These are phyloP conservation scores for Acidomyces sp. DNA, from an alignment of 495 filamentous ascomycete genomes.

Conservation along the genomic window DNA sequence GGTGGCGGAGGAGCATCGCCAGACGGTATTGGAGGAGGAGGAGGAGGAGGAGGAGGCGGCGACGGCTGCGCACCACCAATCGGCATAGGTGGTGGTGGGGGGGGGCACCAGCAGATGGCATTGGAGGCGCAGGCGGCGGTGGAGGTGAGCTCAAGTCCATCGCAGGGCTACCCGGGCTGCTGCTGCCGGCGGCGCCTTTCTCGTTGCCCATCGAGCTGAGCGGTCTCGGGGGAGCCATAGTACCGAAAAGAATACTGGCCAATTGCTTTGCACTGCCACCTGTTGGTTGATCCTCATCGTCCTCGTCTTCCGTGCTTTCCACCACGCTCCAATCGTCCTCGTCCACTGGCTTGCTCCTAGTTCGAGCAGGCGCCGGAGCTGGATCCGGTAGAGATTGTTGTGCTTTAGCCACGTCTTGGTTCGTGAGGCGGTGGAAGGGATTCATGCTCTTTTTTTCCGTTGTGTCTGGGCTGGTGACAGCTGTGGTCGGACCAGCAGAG, in stretches of 20 bases:
- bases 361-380: constrained; percentile 23
- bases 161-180: constrained; percentile 26
- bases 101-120: constrained; percentile 23
- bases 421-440: constrained; percentile 84
- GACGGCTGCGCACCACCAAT: constrained; percentile 37
- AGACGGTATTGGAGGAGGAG: constrained; percentile 25
- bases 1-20: constrained; percentile 29
- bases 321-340: constrained; percentile 77
- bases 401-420: constrained; percentile 27
- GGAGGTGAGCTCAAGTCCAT: constrained; percentile 9
- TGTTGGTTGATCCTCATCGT: constrained; percentile 57
- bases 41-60: constrained; percentile 42
- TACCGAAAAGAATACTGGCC: constrained; percentile 83
- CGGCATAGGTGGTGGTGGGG: constrained; percentile 43
- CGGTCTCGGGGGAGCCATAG: constrained; percentile 89
- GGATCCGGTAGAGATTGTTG: constrained; percentile 19
- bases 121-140: constrained; percentile 34
- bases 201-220: constrained; percentile 59
- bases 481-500: constrained; percentile 13
- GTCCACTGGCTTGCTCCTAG: constrained; percentile 44
- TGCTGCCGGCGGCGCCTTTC: not conserved
- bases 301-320: constrained; percentile 48
- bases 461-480: constrained; percentile 28
- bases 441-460: constrained; percentile 51
- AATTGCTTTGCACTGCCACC: constrained; percentile 76